These are phyloP conservation scores for Rhynchosporium graminicola DNA, from an alignment of 2,329 filamentous ascomycete species.

Conservation along the genomic window DNA sequence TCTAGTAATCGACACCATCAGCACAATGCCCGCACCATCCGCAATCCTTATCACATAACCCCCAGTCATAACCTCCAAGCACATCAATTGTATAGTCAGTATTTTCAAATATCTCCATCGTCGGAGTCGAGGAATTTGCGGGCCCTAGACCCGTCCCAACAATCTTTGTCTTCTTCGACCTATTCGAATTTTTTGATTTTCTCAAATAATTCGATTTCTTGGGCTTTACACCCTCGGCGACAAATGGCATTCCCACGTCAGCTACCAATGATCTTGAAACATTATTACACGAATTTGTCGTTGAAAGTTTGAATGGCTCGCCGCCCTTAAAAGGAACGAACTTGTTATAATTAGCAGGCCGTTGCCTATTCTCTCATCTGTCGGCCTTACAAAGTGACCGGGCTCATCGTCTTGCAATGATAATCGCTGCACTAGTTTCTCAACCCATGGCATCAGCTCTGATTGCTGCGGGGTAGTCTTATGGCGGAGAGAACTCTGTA, in stretches of 20 bases:
- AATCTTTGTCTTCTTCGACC: not conserved
- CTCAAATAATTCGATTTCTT: not conserved
- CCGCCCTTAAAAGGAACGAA: not conserved
- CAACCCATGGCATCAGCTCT: not conserved
- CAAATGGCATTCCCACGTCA: not conserved
- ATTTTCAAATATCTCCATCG: not conserved
- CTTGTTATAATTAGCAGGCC: not conserved
- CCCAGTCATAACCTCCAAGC: not conserved
- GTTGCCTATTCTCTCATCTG: not conserved
- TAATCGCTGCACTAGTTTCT: not conserved
- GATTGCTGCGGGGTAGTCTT: not conserved
- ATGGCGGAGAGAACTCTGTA: not conserved
- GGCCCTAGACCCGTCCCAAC: not conserved
- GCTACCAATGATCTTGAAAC: not conserved
- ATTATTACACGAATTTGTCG: not conserved
- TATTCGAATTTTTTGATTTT: not conserved
- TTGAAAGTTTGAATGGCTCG: not conserved
- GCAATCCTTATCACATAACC: not conserved
- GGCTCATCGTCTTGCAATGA: not conserved
- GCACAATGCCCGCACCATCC: not conserved
- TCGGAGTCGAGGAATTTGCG: not conserved
- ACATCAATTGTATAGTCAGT: not conserved
- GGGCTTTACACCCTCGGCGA: not conserved
- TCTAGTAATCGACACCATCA: conserved; percentile 1
- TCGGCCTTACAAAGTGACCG: not conserved